Percentiles rank a stretch among this genome's conserved stretches.
Conservation (phyloP, 2,329 filamentous ascomycete genomes). For the Setomelanomma holmii region DNA sequence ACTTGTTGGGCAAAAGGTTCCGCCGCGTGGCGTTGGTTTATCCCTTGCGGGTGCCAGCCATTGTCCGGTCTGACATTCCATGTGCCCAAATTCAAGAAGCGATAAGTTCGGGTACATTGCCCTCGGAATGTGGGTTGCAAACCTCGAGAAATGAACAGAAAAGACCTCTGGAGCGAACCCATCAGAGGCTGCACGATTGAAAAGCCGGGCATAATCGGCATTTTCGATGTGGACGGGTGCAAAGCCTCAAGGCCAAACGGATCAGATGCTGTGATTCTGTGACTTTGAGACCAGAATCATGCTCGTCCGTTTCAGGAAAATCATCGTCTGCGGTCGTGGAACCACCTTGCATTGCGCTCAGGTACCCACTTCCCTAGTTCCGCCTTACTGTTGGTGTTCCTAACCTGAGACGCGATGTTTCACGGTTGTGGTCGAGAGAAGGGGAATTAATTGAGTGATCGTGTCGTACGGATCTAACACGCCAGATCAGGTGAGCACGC, state of each 20-base stretch:
- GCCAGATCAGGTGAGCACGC: slow-evolving; percentile 30
- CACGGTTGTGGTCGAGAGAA: slow-evolving; percentile 17
- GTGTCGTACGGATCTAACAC: slow-evolving; percentile 15
- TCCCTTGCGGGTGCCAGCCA: slow-evolving; percentile 42
- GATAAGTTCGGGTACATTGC: background rate
- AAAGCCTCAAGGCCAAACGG: too few species aligned
- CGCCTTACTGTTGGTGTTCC: slow-evolving; percentile 27
- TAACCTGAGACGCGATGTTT: slow-evolving; percentile 31
- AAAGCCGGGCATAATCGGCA: background rate
- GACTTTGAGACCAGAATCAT: slow-evolving; percentile 16
- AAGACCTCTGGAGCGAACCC: too few species aligned
- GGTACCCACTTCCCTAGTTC: slow-evolving; percentile 29
- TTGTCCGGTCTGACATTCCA: slow-evolving; percentile 38
- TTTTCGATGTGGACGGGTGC: too few species aligned
- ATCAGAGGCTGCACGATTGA: too few species aligned
- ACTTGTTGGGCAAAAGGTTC: slow-evolving; percentile 21
- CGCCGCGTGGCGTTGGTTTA: slow-evolving; percentile 24
- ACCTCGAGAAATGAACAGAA: background rate
- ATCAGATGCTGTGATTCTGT: too few species aligned
- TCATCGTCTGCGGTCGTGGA: slow-evolving; percentile 20
- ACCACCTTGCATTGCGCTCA: slow-evolving; percentile 41
- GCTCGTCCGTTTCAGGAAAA: slow-evolving; percentile 11
- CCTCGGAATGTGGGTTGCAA: slow-evolving; percentile 7
- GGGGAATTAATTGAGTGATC: slow-evolving; percentile 2
- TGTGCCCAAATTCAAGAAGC: slow-evolving; percentile 4